Conservation (phyloP, 371 early-diverging fungal genomes). For the Mortierella sp. region DNA sequence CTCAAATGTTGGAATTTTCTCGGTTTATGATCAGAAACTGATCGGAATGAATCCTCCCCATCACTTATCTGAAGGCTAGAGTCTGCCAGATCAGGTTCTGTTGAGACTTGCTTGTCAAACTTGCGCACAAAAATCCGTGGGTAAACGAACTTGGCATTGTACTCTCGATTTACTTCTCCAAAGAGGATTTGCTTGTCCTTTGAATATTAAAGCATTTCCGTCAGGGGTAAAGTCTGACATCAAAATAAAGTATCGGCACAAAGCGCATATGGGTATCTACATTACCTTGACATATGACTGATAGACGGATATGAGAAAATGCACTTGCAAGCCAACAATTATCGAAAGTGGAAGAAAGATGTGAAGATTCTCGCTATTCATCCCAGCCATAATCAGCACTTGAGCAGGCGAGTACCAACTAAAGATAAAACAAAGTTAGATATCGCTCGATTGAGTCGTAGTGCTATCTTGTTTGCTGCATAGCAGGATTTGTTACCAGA, state of each 20-base stretch:
- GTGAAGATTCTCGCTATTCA: constrained; percentile 42
- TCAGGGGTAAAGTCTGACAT: background rate
- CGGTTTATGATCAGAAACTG: constrained; percentile 10
- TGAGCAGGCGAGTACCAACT: constrained; percentile 58
- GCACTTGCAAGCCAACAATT: constrained; percentile 38
- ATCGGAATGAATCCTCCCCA: background rate
- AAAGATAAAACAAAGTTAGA: background rate
- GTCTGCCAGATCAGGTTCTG: constrained; percentile 25
- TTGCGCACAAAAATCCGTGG: constrained; percentile 54
- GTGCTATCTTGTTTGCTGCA: background rate
- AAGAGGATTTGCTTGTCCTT: constrained; percentile 54
- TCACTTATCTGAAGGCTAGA: background rate
- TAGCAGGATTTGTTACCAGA: constrained; percentile 32
- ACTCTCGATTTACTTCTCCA: constrained; percentile 38
- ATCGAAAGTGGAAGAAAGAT: constrained; percentile 40
- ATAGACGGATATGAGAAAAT: constrained; percentile 36
- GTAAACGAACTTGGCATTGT: constrained; percentile 50
- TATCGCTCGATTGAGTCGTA: background rate
- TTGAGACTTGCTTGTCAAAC: constrained; percentile 45
- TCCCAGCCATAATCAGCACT: constrained; percentile 37
- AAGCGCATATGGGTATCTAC: background rate
- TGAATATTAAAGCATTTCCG: background rate
- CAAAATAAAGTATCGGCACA: no score
- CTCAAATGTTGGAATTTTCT: constrained; percentile 15
- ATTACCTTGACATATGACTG: constrained; percentile 49